Percentiles rank a stretch among this genome's conserved stretches.
Conservation (phyloP, 2,329 filamentous ascomycete species). For the Leptoxyphium fumago region DNA sequence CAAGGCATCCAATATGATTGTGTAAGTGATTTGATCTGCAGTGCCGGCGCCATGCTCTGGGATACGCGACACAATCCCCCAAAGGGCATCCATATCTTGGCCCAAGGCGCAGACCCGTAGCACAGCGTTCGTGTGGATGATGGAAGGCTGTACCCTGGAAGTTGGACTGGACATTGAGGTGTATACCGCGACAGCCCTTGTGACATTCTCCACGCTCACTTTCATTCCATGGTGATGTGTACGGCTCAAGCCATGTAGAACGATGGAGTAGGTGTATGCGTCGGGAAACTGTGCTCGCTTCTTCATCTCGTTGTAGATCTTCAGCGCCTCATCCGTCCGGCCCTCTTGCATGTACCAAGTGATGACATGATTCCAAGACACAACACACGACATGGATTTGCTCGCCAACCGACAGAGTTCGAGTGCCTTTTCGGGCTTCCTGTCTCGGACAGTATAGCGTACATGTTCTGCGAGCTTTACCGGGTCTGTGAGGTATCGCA, state of each 20-base stretch:
- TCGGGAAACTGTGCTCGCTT: slow-evolving; percentile 74
- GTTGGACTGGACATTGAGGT: slow-evolving; percentile 53
- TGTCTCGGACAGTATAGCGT: slow-evolving; percentile 41
- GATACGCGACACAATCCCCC: slow-evolving; percentile 58
- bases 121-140: slow-evolving; percentile 79
- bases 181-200: slow-evolving; percentile 62
- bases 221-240: slow-evolving; percentile 24
- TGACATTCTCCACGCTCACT: slow-evolving; percentile 42
- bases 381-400: slow-evolving; percentile 46
- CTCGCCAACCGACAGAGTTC: slow-evolving; percentile 56
- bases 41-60: slow-evolving; percentile 47
- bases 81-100: slow-evolving; percentile 64
- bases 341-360: slow-evolving; percentile 50
- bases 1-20: slow-evolving; percentile 68
- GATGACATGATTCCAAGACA: slow-evolving; percentile 82
- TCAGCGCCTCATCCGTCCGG: slow-evolving; percentile 50
- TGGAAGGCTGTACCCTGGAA: slow-evolving; percentile 52
- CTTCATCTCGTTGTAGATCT: slow-evolving; percentile 98
- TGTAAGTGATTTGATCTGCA: slow-evolving; percentile 62
- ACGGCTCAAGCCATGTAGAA: slow-evolving; percentile 53
- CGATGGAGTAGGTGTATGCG: slow-evolving; percentile 66
- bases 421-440: slow-evolving; percentile 51
- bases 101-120: slow-evolving; percentile 65
- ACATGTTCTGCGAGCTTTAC: slow-evolving; percentile 58
- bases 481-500: slow-evolving; percentile 54